These are phyloP conservation scores for Coemansia sp. DNA, from an alignment of 192 early-diverging fungal species.

Conservation along the genomic window DNA sequence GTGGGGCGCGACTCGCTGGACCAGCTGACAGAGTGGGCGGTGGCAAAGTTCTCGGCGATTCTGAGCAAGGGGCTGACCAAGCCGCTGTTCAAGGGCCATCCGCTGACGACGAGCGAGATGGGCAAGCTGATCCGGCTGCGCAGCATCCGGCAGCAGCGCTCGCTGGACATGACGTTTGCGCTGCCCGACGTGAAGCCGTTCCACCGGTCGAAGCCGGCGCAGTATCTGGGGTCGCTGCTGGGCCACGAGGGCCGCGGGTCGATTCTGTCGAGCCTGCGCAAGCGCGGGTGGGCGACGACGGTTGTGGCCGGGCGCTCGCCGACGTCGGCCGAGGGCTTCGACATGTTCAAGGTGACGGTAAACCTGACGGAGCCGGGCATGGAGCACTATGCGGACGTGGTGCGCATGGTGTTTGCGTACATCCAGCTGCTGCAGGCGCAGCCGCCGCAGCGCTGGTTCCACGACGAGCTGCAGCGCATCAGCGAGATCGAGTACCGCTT, in stretches of 20 bases:
- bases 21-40: constrained; percentile 76
- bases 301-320: constrained; percentile 60
- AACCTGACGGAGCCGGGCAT: constrained; percentile 82
- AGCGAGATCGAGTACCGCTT: constrained; percentile 61
- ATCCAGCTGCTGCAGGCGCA: constrained; percentile 73
- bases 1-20: constrained; percentile 86
- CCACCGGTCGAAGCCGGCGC: constrained; percentile 58
- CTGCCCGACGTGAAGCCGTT: constrained; percentile 72
- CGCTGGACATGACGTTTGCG: constrained; percentile 78
- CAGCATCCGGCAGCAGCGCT: constrained; percentile 78
- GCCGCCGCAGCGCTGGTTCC: constrained; percentile 75
- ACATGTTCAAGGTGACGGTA: constrained; percentile 75
- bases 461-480: constrained; percentile 66
- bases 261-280: constrained; percentile 77
- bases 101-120: constrained; percentile 69
- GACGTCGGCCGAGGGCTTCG: constrained; percentile 62
- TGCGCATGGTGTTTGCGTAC: constrained; percentile 81
- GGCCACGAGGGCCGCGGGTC: constrained; percentile 91
- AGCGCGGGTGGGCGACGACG: constrained; percentile 84
- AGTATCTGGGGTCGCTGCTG: constrained; percentile 83
- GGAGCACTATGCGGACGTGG: constrained; percentile 72
- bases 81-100: constrained; percentile 68
- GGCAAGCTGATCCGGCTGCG: constrained; percentile 68
- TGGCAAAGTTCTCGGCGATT: constrained; percentile 73
- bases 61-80: constrained; percentile 68